These are phyloP conservation scores for Botrytis medusae DNA, from an alignment of 2,329 filamentous ascomycete species.

Conservation along the genomic window DNA sequence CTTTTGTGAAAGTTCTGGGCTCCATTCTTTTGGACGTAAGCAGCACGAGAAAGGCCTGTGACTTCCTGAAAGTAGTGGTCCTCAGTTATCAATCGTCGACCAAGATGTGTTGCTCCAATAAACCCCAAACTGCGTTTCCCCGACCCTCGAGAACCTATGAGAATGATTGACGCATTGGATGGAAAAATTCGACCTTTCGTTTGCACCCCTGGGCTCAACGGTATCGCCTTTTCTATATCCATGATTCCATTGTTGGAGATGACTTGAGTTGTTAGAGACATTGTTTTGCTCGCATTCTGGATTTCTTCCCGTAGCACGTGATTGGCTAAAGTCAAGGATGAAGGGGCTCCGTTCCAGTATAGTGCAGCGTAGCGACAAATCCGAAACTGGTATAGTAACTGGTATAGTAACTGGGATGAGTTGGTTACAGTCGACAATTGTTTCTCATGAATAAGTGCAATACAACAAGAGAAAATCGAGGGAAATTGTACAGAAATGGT, in stretches of 20 bases:
- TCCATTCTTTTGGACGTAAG: slow-evolving; percentile 64
- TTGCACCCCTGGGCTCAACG: slow-evolving; percentile 29
- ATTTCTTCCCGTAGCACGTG: slow-evolving; percentile 3
- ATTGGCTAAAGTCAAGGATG: slow-evolving; percentile 11
- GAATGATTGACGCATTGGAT: slow-evolving; percentile 65
- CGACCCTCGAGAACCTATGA: slow-evolving; percentile 70
- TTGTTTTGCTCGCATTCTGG: slow-evolving; percentile 21
- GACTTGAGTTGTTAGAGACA: slow-evolving; percentile 36
- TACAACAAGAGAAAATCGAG: background rate
- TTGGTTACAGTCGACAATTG: background rate
- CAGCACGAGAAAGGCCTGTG: slow-evolving; percentile 60
- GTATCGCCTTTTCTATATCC: slow-evolving; percentile 26
- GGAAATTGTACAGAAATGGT: background rate
- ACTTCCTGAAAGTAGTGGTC: slow-evolving; percentile 66
- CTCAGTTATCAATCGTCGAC: slow-evolving; percentile 66
- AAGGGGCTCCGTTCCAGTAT: background rate
- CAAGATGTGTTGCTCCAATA: slow-evolving; percentile 70
- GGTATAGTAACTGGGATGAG: background rate
- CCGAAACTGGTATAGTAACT: background rate
- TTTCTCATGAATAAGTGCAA: background rate
- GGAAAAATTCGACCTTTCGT: slow-evolving; percentile 34
- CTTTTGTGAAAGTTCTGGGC: slow-evolving; percentile 60
- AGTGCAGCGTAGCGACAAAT: background rate
- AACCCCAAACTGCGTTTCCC: slow-evolving; percentile 76
- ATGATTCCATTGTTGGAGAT: slow-evolving; percentile 23